Percentiles rank a stretch among this genome's conserved stretches.
Evolutionary conservation across 768 basidiomycete genomes (phyloP).

Genomic region (Lentinula lateritia): DNA sequence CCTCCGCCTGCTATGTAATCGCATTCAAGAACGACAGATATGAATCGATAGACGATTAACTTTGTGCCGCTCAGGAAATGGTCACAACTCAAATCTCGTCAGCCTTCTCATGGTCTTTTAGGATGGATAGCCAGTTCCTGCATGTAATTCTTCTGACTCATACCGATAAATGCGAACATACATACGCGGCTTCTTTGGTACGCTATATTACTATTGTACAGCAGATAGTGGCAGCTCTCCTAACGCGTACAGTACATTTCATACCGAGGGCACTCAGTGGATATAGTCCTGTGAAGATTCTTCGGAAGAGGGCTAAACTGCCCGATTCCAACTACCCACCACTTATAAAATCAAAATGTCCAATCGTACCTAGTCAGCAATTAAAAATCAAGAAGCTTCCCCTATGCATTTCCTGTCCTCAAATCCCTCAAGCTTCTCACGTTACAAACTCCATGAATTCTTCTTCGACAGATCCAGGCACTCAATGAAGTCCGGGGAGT

Average conservation of each 20-base stretch:
- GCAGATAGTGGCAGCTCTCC: background rate
- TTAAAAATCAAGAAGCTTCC: background rate
- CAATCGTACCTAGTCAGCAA: background rate
- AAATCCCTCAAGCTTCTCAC: background rate
- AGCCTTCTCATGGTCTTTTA: background rate
- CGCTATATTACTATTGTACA: background rate
- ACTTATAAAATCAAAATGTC: background rate
- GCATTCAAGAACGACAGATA: too few relatives aligned
- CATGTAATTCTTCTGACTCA: background rate
- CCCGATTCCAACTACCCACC: background rate
- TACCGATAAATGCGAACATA: background rate
- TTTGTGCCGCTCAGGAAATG: background rate
- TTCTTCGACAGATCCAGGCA: background rate
- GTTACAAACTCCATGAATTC: background rate
- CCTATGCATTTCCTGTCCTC: background rate
- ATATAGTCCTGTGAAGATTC: background rate
- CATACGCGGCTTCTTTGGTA: background rate
- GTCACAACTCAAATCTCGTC: background rate
- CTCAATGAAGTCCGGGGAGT: background rate
- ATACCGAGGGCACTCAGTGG: background rate
- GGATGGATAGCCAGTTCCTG: background rate
- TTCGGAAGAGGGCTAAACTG: background rate
- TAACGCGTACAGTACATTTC: background rate
- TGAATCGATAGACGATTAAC: too few relatives aligned
- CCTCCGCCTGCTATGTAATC: too few relatives aligned